These are phyloP conservation scores for Pseudogymnoascus verrucosus DNA, from an alignment of 2,329 filamentous ascomycete species.

Conservation along the genomic window DNA sequence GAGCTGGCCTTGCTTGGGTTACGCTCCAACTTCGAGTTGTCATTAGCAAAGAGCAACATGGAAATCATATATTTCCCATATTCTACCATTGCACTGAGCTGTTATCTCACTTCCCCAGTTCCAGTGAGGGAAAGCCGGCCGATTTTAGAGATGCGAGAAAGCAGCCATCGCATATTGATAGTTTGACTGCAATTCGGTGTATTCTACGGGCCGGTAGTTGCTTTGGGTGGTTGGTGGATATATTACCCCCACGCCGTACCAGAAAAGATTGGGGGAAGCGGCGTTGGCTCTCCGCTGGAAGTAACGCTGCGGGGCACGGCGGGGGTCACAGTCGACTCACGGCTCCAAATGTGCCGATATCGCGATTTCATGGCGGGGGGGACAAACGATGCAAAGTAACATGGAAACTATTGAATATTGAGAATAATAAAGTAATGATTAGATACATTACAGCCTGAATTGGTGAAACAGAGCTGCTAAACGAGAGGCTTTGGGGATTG, in stretches of 20 bases:
- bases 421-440: not conserved
- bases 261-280: not conserved
- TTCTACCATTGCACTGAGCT: not conserved
- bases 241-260: not conserved
- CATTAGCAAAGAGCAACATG: not conserved
- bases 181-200: not conserved
- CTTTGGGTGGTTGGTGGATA: not conserved
- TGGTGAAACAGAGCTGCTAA: not conserved
- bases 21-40: not conserved
- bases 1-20: not conserved
- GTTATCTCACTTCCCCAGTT: not conserved
- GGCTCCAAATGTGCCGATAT: constrained; percentile 3
- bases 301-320: not conserved
- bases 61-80: not conserved
- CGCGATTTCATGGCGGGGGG: not conserved
- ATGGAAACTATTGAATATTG: not conserved
- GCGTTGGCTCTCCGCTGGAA: not conserved
- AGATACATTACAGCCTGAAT: not conserved
- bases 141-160: not conserved
- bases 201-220: not conserved
- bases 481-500: not conserved
- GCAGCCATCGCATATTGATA: not conserved
- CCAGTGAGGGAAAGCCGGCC: not conserved
- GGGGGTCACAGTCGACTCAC: not conserved
- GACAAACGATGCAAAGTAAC: not conserved